Conservation (phyloP, 768 basidiomycete genomes). For the Trametes punicea region DNA sequence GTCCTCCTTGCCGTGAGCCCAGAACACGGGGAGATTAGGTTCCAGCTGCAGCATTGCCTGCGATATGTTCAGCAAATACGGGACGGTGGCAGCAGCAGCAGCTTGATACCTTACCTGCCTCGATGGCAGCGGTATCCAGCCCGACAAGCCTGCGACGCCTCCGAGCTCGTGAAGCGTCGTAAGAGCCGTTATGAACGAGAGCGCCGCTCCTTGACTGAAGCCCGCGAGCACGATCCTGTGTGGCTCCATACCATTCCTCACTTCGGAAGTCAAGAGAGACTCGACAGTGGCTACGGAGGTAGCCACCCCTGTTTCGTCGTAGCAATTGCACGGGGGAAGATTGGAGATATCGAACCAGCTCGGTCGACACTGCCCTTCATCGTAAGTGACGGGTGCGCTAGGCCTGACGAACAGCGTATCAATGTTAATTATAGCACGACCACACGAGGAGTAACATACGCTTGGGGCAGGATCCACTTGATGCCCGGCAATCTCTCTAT, state of each 20-base stretch:
- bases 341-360: slow-evolving; percentile 43
- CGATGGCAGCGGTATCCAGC: slow-evolving; percentile 41
- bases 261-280: slow-evolving; percentile 35
- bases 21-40: slow-evolving; percentile 39
- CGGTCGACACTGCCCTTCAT: slow-evolving; percentile 30
- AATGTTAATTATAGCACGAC: background rate
- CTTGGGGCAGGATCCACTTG: slow-evolving; percentile 44
- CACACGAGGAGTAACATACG: slow-evolving; percentile 34
- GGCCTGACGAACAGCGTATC: slow-evolving; percentile 24
- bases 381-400: slow-evolving; percentile 30
- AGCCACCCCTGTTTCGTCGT: slow-evolving; percentile 34
- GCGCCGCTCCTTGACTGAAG: slow-evolving; percentile 43
- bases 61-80: background rate
- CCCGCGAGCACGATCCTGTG: slow-evolving; percentile 39
- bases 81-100: background rate
- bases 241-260: slow-evolving; percentile 36
- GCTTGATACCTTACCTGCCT: slow-evolving; percentile 31
- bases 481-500: slow-evolving; percentile 36
- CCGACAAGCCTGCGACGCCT: slow-evolving; percentile 42
- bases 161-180: slow-evolving; percentile 41
- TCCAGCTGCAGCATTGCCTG: slow-evolving; percentile 34
- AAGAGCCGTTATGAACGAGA: slow-evolving; percentile 37
- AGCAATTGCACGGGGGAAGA: slow-evolving; percentile 35
- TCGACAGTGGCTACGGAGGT: slow-evolving; percentile 38
- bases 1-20: slow-evolving; percentile 41